A percentile compares a stretch with the other conserved stretches of the same genome.
Evolutionary conservation across 164 flowering plant species (phyloP).

Genomic region (Brasenia schreberi): DNA sequence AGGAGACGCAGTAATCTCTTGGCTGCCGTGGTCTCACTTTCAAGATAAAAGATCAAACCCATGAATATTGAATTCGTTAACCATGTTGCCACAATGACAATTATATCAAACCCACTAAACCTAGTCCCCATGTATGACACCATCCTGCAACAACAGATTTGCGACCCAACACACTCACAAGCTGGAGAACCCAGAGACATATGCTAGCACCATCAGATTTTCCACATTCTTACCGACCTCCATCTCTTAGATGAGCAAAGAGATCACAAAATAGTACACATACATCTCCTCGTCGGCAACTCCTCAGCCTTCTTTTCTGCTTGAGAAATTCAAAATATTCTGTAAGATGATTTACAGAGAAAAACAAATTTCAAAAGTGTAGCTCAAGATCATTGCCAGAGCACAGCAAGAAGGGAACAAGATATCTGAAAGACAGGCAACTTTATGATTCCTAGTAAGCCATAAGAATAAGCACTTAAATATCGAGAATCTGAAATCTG

Average conservation of each 20-base stretch:
- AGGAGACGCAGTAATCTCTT: not conserved
- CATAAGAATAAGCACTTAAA: too few species aligned
- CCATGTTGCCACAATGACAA: not conserved
- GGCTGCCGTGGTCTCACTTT: not conserved
- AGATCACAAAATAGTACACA: not conserved
- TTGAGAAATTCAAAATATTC: not conserved
- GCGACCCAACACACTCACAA: not conserved
- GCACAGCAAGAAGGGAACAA: too few species aligned
- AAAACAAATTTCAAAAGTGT: too few species aligned
- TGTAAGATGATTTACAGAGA: not conserved
- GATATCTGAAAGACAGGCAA: too few species aligned
- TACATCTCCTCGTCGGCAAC: conserved; percentile 25
- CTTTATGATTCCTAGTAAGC: too few species aligned
- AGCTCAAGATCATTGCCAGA: too few species aligned
- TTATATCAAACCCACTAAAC: not conserved
- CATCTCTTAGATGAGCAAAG: not conserved
- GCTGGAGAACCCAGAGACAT: not conserved
- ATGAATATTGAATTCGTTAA: not conserved
- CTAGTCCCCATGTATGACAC: not conserved
- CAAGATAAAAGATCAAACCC: not conserved
- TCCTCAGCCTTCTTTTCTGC: conserved; percentile 53
- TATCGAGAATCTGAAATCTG: not conserved
- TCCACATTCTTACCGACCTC: not conserved
- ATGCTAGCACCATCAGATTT: not conserved
- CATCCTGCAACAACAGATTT: not conserved